Base-by-base conservation (phyloP, 1,284 basidiomycete species). In the Malassezia vespertilionis region DNA sequence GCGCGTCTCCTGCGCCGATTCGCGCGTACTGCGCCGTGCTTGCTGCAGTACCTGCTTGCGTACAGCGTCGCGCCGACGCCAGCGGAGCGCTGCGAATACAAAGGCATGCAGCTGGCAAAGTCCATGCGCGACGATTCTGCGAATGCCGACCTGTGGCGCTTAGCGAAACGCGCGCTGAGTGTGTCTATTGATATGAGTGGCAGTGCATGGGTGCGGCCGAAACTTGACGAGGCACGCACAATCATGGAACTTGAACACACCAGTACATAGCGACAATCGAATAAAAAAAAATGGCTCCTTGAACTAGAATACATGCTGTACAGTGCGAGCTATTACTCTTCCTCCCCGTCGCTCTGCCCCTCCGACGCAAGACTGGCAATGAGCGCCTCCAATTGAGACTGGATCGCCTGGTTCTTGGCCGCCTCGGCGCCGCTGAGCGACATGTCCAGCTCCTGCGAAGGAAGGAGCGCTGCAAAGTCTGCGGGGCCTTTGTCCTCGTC, bases 171-270 rank as follows among this genome's bases (percentile, higher is more conserved):
- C 1, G 62, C 64, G 1, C 54, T 65, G 1, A 45, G 46, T n/a
- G 43, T 43, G 2, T 63, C 64, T 8, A 67, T 69, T 27, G 56
- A 60, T 26, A 40, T 64, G 43, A 56, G 52, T 23, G 65, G 65
- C 2, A 57, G 53, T 33, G 52, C 59, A 2, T 69, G 65, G 65
- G 65, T 69, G 3, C 38, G 58, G 5, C 65, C 65, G 1, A 54
- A 64, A 18, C 37, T 69, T 9, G 59, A 69, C 33, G 64, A 66
- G 18, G 65, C 65, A 5, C 49, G 57, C 14, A 15, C n/a, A 9
- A 54, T 51, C 23, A 34, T 59, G 6, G 53, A 50, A 18, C 30
- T 37, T 37, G 22, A n/a, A 37, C 24, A 37, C 35, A 31, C 15
- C 24, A 32, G 15, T 22, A 21, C 26, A 40, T 28, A 15, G n/a